A percentile compares a stretch with the other conserved stretches of the same genome.
Evolutionary conservation across 768 basidiomycete species (phyloP).

Genomic region (Neoboletus magnificus): DNA sequence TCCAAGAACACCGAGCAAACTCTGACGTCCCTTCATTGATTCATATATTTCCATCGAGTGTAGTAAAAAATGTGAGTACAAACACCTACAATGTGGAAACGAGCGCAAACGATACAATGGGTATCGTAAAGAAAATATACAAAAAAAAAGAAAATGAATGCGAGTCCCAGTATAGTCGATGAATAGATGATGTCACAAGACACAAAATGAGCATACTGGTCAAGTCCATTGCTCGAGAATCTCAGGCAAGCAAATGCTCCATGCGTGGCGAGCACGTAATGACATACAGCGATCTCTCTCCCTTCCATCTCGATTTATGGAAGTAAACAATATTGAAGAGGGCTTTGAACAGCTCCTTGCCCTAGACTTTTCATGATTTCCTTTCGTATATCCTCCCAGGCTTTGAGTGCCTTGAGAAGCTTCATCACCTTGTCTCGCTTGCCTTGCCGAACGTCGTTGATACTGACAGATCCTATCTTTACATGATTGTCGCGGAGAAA

Average conservation of each 20-base stretch:
- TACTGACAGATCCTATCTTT: conserved; percentile 86
- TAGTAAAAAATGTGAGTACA: conserved; percentile 8
- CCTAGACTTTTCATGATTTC: neutral
- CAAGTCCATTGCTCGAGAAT: conserved; percentile 14
- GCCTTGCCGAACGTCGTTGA: conserved; percentile 58
- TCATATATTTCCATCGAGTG: conserved; percentile 10
- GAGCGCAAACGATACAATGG: conserved; percentile 4
- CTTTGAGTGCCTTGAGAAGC: neutral
- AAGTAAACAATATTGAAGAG: neutral
- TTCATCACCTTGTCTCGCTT: conserved; percentile 59
- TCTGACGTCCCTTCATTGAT: conserved; percentile 14
- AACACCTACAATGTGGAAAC: neutral
- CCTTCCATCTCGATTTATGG: neutral
- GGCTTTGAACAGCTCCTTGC: too few relatives aligned
- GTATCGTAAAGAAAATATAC: conserved; percentile 7
- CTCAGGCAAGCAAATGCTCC: neutral
- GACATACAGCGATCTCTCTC: neutral
- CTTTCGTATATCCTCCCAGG: neutral
- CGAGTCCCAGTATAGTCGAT: neutral
- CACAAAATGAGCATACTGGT: conserved; percentile 19
- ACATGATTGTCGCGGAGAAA: conserved; percentile 90
- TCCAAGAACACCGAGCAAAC: conserved; percentile 4
- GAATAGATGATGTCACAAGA: conserved; percentile 7
- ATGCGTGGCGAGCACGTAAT: too few relatives aligned
- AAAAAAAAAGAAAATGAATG: neutral